phyloP scores from a whole-genome alignment of 225 moss, liverwort and hornwort species.

The Sphagnum tenellum region DNA sequence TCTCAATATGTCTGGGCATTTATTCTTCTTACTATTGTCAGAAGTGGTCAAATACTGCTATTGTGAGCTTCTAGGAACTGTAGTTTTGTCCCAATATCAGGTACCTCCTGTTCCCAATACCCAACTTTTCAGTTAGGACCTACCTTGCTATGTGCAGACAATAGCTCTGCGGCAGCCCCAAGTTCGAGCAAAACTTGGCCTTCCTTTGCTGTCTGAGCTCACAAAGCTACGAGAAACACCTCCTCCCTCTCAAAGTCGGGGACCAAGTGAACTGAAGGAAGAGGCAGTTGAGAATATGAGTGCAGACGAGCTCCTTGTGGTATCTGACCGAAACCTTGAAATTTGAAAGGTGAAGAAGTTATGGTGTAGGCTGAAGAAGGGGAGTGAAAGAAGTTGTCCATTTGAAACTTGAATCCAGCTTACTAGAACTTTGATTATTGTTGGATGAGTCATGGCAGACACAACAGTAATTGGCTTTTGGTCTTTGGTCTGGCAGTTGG shows the following conservation, averaged over 20 bases:
- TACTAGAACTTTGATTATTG: no score
- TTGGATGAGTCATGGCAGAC: no score
- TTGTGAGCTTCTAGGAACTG: no score
- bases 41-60: no score
- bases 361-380: no score
- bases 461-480: conserved; percentile 1
- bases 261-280: conserved; percentile 26
- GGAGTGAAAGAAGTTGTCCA: no score
- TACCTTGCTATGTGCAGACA: conserved; percentile 16
- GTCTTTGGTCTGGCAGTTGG: conserved; percentile 41
- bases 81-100: not conserved
- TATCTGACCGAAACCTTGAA: conserved; percentile 4
- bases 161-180: conserved; percentile 41
- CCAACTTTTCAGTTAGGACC: no score
- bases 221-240: conserved; percentile 16
- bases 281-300: conserved; percentile 36
- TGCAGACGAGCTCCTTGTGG: conserved; percentile 57
- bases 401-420: no score
- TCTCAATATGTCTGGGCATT: no score
- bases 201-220: conserved; percentile 37
- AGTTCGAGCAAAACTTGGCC: conserved; percentile 33
- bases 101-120: not conserved
- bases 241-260: conserved; percentile 11
- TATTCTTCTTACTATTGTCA: no score
- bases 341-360: conserved; percentile 3